Percentiles rank a stretch among this genome's conserved stretches.
Evolutionary conservation across 1,284 basidiomycete genomes (phyloP).

Genomic region (Trichosporon asahii): DNA sequence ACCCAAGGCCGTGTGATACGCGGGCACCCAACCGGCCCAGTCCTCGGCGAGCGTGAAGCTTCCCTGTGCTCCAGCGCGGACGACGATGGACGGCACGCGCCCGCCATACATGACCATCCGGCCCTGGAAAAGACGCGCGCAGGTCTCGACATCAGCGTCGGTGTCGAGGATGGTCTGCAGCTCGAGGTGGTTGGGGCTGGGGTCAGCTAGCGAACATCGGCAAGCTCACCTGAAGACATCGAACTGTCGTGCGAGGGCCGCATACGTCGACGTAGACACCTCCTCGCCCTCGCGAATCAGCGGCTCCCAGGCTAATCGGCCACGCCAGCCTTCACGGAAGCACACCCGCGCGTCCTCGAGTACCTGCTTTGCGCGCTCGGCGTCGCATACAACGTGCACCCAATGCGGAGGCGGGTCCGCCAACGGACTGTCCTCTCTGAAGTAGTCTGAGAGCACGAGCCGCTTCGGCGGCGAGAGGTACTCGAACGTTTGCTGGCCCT

Average conservation of each 20-base stretch:
- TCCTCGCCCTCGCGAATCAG: conserved; percentile 50
- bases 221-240: conserved; percentile 35
- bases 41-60: conserved; percentile 58
- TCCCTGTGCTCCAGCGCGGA: conserved; percentile 73
- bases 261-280: conserved; percentile 9
- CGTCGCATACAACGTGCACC: conserved; percentile 84
- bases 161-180: conserved; percentile 48
- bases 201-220: not conserved
- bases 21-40: conserved; percentile 64
- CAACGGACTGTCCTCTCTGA: conserved; percentile 53
- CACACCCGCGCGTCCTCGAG: conserved; percentile 61
- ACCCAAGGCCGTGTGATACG: conserved; percentile 63
- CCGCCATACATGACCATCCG: conserved; percentile 48
- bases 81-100: conserved; percentile 57
- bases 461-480: conserved; percentile 73
- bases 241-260: conserved; percentile 28
- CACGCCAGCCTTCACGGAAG: conserved; percentile 57
- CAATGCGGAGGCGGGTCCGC: conserved; percentile 55
- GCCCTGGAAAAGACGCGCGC: conserved; percentile 16
- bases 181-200: conserved; percentile 55
- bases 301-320: conserved; percentile 74
- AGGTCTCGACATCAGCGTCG: conserved; percentile 34
- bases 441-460: conserved; percentile 67
- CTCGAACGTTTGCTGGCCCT: conserved; percentile 62
- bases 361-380: conserved; percentile 65